Conservation (phyloP, 2,329 filamentous ascomycete species). For the Penicillium glabrum region DNA sequence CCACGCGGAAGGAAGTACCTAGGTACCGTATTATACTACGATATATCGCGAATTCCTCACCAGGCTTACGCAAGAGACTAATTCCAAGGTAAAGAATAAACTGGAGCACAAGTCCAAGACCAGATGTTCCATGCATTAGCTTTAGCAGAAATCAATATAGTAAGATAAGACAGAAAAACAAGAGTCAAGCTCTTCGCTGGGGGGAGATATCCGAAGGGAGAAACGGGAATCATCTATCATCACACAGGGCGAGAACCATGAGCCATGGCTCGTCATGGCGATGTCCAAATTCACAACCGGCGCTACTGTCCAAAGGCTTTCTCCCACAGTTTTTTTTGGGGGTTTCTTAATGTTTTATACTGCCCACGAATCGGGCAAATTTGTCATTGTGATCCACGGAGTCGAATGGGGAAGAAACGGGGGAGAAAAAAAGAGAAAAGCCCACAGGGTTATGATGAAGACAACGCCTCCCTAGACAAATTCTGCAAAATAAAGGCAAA, state of each 20-base stretch:
- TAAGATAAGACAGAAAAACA: conserved; percentile 22
- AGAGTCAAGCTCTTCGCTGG: conserved; percentile 23
- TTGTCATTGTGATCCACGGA: conserved; percentile 30
- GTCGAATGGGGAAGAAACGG: conserved; percentile 11
- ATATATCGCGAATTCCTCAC: neutral
- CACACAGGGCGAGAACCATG: conserved; percentile 20
- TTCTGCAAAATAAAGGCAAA: conserved; percentile 40
- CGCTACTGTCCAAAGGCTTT: conserved; percentile 14
- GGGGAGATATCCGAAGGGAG: conserved; percentile 23
- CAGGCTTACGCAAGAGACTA: neutral
- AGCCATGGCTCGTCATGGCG: conserved; percentile 7
- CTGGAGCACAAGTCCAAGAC: neutral
- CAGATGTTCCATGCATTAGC: conserved; percentile 33
- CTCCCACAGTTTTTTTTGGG: conserved; percentile 9
- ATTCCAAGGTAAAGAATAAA: neutral
- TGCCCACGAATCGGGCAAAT: conserved; percentile 21
- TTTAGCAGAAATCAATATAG: conserved; percentile 29
- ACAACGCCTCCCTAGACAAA: conserved; percentile 47
- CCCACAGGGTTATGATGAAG: conserved; percentile 41
- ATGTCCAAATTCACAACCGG: conserved; percentile 11
- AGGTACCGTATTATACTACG: neutral
- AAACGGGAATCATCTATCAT: conserved; percentile 31
- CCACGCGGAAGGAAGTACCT: neutral
- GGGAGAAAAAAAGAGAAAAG: conserved; percentile 30
- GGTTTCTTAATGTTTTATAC: conserved; percentile 18